Evolutionary conservation across 2,329 filamentous ascomycete species (phyloP), one percentile per base, ranked within the genome.

Genomic region (Penicillium sclerotiorum): DNA sequence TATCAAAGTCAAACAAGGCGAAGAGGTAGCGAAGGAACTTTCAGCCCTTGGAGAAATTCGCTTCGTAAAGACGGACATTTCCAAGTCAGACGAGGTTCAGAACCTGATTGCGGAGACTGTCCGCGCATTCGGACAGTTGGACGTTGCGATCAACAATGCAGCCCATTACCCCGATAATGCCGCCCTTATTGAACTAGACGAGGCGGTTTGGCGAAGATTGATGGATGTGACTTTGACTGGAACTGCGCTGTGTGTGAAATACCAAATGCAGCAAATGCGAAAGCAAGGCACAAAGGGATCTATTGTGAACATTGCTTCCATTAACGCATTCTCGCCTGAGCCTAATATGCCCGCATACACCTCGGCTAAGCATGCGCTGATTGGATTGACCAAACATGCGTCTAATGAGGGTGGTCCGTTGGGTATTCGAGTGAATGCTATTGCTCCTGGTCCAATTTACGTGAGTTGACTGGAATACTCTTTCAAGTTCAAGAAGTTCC

Each of bases 1-100:
- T 69, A 87, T 93, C 52, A 89, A 93, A 69, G 46, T 49, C 18
- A 46, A 58, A 8, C 33, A 44, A 13, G 58, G 61, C 7, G 54
- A 52, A 2, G n/a, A 59, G n/a, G 45, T 57, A 1, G 27, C 54
- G 37, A 25, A 37, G 12, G 30, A 57, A 13, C 37, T 59, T 6
- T 43, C 38, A 3, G 8, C n/a, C 11, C 43, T 59, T 1, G 63
- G 58, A 12, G 56, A 57, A 2, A 39, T 58, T 13, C 54, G 49
- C 8, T 66, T 66, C 27, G 52, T 66, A 13, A 46, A 55, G 18
- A 52, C 61, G 2, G 61, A 67, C 40, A 61, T 67, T 60, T 72
- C 43, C 18, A 59, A 23, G 36, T 57, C 59, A 2, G 61, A 64
- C 2, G 59, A 70, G 15, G 61, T 73, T 6, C 61, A 67, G 38